A percentile compares a stretch with the other conserved stretches of the same genome.
Evolutionary conservation across 306 rosid species (phyloP).

Genomic region (Quercus parvula): DNA sequence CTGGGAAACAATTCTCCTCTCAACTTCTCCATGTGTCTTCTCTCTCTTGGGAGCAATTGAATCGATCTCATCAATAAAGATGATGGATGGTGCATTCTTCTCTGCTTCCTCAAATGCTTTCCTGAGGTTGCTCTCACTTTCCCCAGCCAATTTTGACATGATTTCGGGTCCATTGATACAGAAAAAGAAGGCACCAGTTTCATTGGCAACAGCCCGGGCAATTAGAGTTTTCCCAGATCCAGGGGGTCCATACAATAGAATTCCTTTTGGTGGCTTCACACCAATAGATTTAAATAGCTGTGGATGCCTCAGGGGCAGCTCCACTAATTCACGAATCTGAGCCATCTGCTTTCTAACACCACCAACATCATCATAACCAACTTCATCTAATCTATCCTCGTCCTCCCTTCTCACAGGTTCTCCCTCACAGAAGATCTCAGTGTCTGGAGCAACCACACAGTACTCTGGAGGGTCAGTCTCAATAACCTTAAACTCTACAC

Average conservation of each 20-base stretch:
- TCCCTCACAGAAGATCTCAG: slow-evolving; percentile 95
- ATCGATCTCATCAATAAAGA: slow-evolving; percentile 92
- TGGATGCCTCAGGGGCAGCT: slow-evolving; percentile 93
- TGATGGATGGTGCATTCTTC: slow-evolving; percentile 98
- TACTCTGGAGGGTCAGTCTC: slow-evolving; percentile 92
- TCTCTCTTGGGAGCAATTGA: slow-evolving; percentile 97
- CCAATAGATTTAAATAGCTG: slow-evolving; percentile 91
- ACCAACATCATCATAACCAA: slow-evolving; percentile 97
- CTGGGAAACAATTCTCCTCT: slow-evolving; percentile 95
- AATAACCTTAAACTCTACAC: slow-evolving; percentile 96
- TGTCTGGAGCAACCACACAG: slow-evolving; percentile 97
- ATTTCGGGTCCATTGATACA: slow-evolving; percentile 97
- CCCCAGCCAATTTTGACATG: slow-evolving; percentile 95
- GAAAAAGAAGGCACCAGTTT: slow-evolving; percentile 98
- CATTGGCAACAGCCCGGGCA: slow-evolving; percentile 96
- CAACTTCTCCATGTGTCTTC: slow-evolving; percentile 98
- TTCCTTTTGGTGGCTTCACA: slow-evolving; percentile 99
- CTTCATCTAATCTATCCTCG: slow-evolving; percentile 91
- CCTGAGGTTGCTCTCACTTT: slow-evolving; percentile 95
- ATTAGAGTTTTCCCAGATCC: slow-evolving; percentile 93
- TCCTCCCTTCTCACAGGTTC: slow-evolving; percentile 92
- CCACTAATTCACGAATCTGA: slow-evolving; percentile 88
- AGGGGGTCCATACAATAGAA: slow-evolving; percentile 85
- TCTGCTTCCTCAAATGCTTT: slow-evolving; percentile 99
- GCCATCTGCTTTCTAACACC: slow-evolving; percentile 99